Conservation (phyloP, 768 basidiomycete genomes). For the Dentipellis sp. region DNA sequence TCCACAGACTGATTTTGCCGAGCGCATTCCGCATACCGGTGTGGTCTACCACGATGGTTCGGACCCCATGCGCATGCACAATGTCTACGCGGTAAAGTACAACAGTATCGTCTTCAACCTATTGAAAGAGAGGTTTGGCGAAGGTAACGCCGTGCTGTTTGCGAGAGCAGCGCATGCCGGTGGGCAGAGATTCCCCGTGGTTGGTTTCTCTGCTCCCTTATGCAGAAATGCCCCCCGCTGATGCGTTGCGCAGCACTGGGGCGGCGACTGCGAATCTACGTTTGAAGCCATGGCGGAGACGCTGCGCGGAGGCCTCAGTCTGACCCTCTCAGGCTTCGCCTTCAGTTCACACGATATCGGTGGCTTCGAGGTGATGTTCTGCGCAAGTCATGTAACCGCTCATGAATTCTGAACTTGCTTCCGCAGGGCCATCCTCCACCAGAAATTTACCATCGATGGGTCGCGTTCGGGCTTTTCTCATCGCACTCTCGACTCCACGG, state of each 20-base stretch:
- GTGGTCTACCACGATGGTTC: slow-evolving; percentile 59
- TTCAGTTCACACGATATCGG: no score
- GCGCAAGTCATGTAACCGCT: no score
- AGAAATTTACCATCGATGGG: slow-evolving; percentile 52
- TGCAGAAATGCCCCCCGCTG: no score
- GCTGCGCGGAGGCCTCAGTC: no score
- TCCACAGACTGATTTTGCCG: slow-evolving; percentile 68
- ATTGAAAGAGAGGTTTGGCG: slow-evolving; percentile 48
- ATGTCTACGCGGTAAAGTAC: slow-evolving; percentile 59
- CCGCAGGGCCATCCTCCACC: slow-evolving; percentile 52
- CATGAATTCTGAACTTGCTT: neutral
- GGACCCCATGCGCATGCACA: slow-evolving; percentile 64
- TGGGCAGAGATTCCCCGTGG: slow-evolving; percentile 42
- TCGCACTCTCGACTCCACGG: slow-evolving; percentile 71
- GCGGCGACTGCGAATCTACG: no score
- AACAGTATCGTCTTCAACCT: slow-evolving; percentile 63
- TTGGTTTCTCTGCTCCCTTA: slow-evolving; percentile 8
- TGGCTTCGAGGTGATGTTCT: no score
- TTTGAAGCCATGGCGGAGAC: no score
- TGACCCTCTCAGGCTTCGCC: no score
- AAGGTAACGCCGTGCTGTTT: slow-evolving; percentile 60
- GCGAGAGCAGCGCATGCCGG: slow-evolving; percentile 61
- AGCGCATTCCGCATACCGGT: slow-evolving; percentile 61
- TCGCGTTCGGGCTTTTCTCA: slow-evolving; percentile 64
- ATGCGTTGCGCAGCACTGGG: no score